Conservation (phyloP, 1,284 basidiomycete genomes). For the Hemileia vastatrix region DNA sequence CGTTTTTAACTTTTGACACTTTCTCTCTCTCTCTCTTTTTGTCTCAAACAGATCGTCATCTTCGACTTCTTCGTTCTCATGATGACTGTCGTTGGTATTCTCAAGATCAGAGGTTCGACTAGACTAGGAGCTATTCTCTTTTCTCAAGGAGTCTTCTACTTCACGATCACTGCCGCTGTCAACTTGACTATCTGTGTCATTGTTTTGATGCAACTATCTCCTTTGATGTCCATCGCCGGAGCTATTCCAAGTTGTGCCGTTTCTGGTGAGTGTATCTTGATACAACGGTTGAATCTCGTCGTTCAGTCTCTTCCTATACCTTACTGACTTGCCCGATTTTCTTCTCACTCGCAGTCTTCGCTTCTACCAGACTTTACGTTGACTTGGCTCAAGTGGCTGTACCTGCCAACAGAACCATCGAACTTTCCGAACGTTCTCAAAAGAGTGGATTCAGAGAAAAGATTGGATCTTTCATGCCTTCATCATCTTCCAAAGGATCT, state of each 20-base stretch:
- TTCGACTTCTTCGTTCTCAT: constrained; percentile 29
- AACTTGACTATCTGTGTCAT: background rate
- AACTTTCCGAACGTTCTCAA: background rate
- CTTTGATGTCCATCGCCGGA: constrained; percentile 31
- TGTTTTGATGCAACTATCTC: constrained; percentile 29
- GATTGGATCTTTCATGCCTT: background rate
- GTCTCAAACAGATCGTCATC: constrained; percentile 21
- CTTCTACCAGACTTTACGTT: constrained; percentile 32
- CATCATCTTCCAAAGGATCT: background rate
- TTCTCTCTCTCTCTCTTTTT: background rate
- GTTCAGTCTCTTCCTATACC: background rate
- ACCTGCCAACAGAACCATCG: constrained; percentile 3
- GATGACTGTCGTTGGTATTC: constrained; percentile 30
- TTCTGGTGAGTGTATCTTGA: constrained; percentile 2
- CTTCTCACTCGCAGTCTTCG: constrained; percentile 21
- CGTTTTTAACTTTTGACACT: background rate
- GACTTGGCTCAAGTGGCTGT: constrained; percentile 29
- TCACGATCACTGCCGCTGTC: constrained; percentile 24
- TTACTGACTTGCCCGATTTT: background rate
- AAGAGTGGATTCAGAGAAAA: background rate
- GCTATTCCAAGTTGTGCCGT: constrained; percentile 30
- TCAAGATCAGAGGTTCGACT: constrained; percentile 24
- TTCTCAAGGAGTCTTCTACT: constrained; percentile 34
- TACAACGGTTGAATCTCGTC: background rate
- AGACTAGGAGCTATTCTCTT: constrained; percentile 31